Evolutionary conservation across 2,329 filamentous ascomycete species (phyloP).

Genomic region (Colletotrichum horii): DNA sequence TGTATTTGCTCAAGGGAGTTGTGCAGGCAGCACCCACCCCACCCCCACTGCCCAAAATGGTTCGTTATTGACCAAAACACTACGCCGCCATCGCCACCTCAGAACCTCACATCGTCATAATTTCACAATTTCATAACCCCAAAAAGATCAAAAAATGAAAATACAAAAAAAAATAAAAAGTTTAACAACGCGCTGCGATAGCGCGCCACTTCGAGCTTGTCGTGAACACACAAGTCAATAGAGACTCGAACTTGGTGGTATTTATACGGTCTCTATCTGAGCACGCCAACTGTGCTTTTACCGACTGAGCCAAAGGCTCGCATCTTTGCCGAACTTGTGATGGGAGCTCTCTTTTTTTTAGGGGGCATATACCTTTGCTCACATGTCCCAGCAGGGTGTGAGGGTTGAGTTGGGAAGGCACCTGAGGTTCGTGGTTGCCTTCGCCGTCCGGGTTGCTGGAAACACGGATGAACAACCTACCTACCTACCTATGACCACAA

Average conservation of each 20-base stretch:
- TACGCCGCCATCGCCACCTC: neutral
- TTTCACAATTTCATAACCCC: neutral
- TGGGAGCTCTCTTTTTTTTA: neutral
- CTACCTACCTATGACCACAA: neutral
- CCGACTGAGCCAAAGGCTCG: neutral
- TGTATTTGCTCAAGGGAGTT: neutral
- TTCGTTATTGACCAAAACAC: neutral
- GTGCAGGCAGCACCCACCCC: neutral
- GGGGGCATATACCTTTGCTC: neutral
- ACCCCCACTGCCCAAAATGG: neutral
- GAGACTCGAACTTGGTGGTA: neutral
- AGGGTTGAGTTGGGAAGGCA: neutral
- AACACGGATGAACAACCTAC: neutral
- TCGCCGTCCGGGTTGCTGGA: neutral
- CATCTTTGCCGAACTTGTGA: neutral
- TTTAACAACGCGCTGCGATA: neutral
- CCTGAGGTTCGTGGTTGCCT: neutral
- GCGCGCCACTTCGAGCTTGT: neutral
- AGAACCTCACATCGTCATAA: neutral
- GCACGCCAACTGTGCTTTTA: neutral
- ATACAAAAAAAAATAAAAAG: neutral
- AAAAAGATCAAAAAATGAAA: neutral
- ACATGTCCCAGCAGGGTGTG: neutral
- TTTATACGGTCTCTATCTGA: neutral
- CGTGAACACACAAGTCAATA: neutral